These are phyloP conservation scores for Ceratobasidium sp. DNA, from an alignment of 1,284 basidiomycete species.

Conservation along the genomic window DNA sequence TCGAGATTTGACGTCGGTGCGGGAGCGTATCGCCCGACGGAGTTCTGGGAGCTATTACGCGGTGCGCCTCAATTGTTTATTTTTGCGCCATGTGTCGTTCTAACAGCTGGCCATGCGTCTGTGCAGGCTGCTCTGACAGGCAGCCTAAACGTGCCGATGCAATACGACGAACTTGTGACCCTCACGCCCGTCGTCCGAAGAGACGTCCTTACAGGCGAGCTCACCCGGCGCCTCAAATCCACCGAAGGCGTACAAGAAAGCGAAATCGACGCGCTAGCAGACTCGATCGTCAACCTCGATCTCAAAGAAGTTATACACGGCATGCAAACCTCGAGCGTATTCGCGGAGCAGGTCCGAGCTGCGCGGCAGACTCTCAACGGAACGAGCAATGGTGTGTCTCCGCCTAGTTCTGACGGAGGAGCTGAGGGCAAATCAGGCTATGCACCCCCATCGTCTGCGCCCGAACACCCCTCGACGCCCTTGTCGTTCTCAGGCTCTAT, in stretches of 20 bases:
- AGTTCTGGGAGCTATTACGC: slow-evolving; percentile 84
- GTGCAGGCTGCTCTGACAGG: slow-evolving; percentile 74
- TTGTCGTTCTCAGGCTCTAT: slow-evolving; percentile 73
- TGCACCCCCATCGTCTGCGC: slow-evolving; percentile 64
- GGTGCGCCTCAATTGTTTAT: slow-evolving; percentile 53
- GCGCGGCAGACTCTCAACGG: slow-evolving; percentile 23
- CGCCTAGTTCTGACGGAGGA: slow-evolving; percentile 29
- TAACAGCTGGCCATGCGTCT: neutral
- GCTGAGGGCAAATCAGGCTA: slow-evolving; percentile 30
- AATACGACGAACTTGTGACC: slow-evolving; percentile 77
- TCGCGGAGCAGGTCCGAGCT: slow-evolving; percentile 67
- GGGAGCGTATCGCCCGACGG: slow-evolving; percentile 57
- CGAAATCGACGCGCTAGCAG: slow-evolving; percentile 70
- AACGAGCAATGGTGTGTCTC: slow-evolving; percentile 30
- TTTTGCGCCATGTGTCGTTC: neutral
- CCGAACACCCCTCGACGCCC: slow-evolving; percentile 81
- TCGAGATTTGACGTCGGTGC: slow-evolving; percentile 49
- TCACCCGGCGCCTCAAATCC: slow-evolving; percentile 72
- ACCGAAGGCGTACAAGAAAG: slow-evolving; percentile 56
- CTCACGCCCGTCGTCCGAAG: slow-evolving; percentile 82
- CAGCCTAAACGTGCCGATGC: slow-evolving; percentile 77
- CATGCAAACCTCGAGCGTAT: slow-evolving; percentile 70
- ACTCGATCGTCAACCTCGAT: slow-evolving; percentile 68
- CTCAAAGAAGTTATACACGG: slow-evolving; percentile 76
- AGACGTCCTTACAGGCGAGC: slow-evolving; percentile 81